Conservation (phyloP, 2,329 filamentous ascomycete species). For the Cytospora chrysosperma region DNA sequence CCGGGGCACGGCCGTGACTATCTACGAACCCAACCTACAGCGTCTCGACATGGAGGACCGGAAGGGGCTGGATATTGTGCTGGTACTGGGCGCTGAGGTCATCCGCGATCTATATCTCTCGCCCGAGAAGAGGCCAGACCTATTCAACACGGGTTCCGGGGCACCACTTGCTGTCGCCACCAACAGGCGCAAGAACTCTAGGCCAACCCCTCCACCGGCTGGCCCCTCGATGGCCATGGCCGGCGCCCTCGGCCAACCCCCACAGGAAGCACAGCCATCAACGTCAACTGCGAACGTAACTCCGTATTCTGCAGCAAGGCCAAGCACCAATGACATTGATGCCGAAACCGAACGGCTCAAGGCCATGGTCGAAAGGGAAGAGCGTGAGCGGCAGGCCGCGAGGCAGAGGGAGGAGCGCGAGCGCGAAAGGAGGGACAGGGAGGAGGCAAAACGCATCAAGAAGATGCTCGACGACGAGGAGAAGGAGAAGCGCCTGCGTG, state of each 20-base stretch:
- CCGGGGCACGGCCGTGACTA: constrained; percentile 65
- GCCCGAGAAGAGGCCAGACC: constrained; percentile 58
- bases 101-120: constrained; percentile 65
- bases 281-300: constrained; percentile 52
- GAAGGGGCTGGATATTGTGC: constrained; percentile 84
- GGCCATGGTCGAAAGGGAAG: constrained; percentile 52
- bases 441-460: constrained; percentile 58
- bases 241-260: constrained; percentile 38
- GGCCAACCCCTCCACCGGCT: constrained; percentile 35
- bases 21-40: constrained; percentile 91
- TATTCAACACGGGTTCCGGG: constrained; percentile 70
- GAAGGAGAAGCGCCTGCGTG: constrained; percentile 53
- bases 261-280: constrained; percentile 29
- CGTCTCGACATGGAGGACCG: constrained; percentile 90
- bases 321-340: constrained; percentile 48
- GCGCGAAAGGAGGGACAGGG: constrained; percentile 53
- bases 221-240: constrained; percentile 37
- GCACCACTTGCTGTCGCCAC: constrained; percentile 27
- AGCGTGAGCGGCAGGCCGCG: constrained; percentile 43
- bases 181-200: constrained; percentile 45
- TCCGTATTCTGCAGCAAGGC: constrained; percentile 30
- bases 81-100: constrained; percentile 63
- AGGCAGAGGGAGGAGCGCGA: constrained; percentile 46
- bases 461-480: constrained; percentile 68
- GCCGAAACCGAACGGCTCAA: constrained; percentile 75